Conservation (phyloP, 2,329 filamentous ascomycete species). For the Penicillium sp. region DNA sequence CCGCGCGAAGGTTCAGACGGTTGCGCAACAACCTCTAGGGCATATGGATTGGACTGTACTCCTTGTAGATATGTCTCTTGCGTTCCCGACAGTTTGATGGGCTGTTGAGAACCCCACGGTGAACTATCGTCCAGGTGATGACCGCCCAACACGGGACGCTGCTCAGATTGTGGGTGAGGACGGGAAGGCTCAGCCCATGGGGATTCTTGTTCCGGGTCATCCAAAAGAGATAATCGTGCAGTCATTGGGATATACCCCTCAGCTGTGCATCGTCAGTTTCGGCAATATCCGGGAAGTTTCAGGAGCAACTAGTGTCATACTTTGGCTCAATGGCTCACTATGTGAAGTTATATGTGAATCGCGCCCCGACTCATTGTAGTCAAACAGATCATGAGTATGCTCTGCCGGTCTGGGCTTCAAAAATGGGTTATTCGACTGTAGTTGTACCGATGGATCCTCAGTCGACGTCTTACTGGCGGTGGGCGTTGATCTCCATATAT, state of each 20-base stretch:
- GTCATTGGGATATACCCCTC: slow-evolving; percentile 44
- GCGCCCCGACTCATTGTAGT: slow-evolving; percentile 21
- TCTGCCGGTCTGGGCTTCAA: slow-evolving; percentile 29
- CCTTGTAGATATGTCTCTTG: slow-evolving; percentile 18
- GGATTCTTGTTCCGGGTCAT: slow-evolving; percentile 27
- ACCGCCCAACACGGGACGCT: slow-evolving; percentile 2
- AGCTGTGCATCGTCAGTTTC: slow-evolving; percentile 24
- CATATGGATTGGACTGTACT: slow-evolving; percentile 17
- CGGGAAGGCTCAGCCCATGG: slow-evolving; percentile 28
- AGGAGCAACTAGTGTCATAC: slow-evolving; percentile 20
- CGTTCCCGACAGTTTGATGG: slow-evolving; percentile 14
- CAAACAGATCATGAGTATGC: slow-evolving; percentile 22
- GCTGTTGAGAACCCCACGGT: slow-evolving; percentile 23
- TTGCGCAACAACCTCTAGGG: slow-evolving; percentile 15
- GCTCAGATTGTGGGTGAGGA: slow-evolving; percentile 7
- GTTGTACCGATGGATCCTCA: slow-evolving; percentile 30
- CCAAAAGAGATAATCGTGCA: slow-evolving; percentile 39
- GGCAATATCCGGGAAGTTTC: neutral
- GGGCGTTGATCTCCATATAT: slow-evolving; percentile 21
- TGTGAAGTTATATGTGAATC: slow-evolving; percentile 25
- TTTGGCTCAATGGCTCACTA: slow-evolving; percentile 35
- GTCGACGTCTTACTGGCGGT: slow-evolving; percentile 12
- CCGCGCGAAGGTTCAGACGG: slow-evolving; percentile 2
- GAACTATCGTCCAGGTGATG: slow-evolving; percentile 13
- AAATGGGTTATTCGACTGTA: slow-evolving; percentile 44